phyloP scores from a whole-genome alignment of 257 asterid species.

The Solanum habrochaites region DNA sequence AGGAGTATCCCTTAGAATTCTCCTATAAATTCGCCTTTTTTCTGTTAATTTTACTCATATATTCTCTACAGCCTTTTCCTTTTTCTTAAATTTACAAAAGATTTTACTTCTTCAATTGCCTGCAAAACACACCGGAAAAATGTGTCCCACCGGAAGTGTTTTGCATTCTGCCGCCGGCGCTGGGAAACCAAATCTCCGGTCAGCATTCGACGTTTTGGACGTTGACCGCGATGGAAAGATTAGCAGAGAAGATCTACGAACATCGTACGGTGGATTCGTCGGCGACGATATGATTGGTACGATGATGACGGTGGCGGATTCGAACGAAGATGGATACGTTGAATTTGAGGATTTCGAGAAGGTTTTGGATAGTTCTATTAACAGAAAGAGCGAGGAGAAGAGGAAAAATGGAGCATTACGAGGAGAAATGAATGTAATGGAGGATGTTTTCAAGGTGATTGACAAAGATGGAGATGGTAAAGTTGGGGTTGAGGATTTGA shows the following conservation, averaged over 20 bases:
- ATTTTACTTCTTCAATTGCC: background rate
- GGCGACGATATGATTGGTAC: conserved; percentile 38
- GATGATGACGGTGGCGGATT: conserved; percentile 69
- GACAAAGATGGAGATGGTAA: conserved; percentile 92
- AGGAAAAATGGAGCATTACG: background rate
- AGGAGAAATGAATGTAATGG: conserved; percentile 33
- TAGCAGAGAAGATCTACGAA: conserved; percentile 56
- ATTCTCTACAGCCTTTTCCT: background rate
- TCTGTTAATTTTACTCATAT: background rate
- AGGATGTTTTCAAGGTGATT: conserved; percentile 69
- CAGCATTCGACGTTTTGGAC: conserved; percentile 80
- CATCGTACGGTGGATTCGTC: conserved; percentile 36
- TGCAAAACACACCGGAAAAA: background rate
- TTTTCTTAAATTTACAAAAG: background rate
- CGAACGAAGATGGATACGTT: conserved; percentile 57
- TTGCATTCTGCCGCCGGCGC: background rate
- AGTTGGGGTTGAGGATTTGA: conserved; percentile 64
- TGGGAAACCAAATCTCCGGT: conserved; percentile 27
- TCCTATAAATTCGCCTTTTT: background rate
- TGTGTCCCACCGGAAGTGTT: conserved; percentile 69
- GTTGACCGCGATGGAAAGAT: conserved; percentile 76
- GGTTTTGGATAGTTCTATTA: conserved; percentile 25
- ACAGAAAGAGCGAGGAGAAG: background rate
- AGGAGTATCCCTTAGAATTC: background rate
- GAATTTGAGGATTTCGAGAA: conserved; percentile 80